Evolutionary conservation across 306 rosid genomes (phyloP).

Genomic region (Hylodesmum podocarpum): DNA sequence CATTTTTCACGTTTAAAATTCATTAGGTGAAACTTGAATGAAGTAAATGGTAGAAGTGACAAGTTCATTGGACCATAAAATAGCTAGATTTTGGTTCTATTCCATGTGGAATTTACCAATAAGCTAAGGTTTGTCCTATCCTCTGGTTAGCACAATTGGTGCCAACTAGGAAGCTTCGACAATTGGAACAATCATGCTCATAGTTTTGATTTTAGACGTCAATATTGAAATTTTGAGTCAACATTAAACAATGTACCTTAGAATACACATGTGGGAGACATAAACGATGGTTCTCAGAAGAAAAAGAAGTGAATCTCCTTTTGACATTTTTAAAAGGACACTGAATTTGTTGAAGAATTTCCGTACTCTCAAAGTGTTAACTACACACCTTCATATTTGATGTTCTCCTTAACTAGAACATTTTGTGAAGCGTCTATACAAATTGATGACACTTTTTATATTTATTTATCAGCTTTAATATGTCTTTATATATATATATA

Average conservation of each 20-base stretch:
- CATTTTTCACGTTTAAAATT: conserved; percentile 11
- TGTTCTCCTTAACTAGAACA: too few relatives aligned
- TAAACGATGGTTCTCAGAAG: not conserved
- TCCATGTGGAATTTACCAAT: not conserved
- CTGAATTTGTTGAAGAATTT: too few relatives aligned
- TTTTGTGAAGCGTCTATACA: too few relatives aligned
- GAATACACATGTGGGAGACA: not conserved
- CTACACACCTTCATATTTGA: too few relatives aligned
- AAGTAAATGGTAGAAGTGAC: not conserved
- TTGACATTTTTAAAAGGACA: not conserved
- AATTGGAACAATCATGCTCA: not conserved
- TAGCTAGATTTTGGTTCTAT: not conserved
- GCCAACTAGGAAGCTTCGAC: conserved; percentile 13
- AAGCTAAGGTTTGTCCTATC: not conserved
- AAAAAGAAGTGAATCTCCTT: not conserved
- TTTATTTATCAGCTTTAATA: too few relatives aligned
- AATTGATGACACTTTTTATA: too few relatives aligned
- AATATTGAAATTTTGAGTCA: not conserved
- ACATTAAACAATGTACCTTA: not conserved
- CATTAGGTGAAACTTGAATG: conserved; percentile 8
- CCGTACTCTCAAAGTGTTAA: too few relatives aligned
- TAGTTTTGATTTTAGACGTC: not conserved
- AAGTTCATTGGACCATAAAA: conserved; percentile 21
- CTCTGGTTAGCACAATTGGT: not conserved
- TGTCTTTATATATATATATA: too few relatives aligned